Conservation (phyloP, 805 yeast species). For the Monosporozyma yasuniensis region DNA sequence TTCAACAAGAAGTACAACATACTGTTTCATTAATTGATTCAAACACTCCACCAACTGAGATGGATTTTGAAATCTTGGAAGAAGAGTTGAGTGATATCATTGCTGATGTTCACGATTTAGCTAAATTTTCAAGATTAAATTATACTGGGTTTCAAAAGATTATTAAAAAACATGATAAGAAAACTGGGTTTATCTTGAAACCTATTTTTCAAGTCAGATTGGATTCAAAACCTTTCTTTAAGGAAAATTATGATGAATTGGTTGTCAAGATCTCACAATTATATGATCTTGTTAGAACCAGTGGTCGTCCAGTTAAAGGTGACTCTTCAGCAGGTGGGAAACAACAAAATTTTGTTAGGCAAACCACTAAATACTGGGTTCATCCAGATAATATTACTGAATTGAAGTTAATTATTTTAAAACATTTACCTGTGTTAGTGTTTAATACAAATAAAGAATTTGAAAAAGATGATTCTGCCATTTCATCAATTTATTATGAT, state of each 20-base stretch:
- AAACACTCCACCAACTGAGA: constrained; percentile 45
- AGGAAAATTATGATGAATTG: constrained; percentile 83
- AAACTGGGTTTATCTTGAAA: constrained; percentile 66
- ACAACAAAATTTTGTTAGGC: constrained; percentile 96
- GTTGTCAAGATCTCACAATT: constrained; percentile 83
- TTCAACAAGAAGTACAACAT: constrained; percentile 61
- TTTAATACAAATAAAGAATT: constrained; percentile 94
- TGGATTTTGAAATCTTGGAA: constrained; percentile 65
- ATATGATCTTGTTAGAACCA: constrained; percentile 87
- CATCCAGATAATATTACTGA: constrained; percentile 98
- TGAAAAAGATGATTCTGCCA: constrained; percentile 89
- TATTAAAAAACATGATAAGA: constrained; percentile 92
- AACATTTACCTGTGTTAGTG: constrained; percentile 93
- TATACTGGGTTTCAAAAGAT: constrained; percentile 97
- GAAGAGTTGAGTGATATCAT: constrained; percentile 77
- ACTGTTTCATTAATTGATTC: constrained; percentile 51
- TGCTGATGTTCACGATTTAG: constrained; percentile 95
- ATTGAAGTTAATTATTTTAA: constrained; percentile 80
- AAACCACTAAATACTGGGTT: constrained; percentile 98
- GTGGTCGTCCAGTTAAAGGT: constrained; percentile 92
- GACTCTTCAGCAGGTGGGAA: constrained; percentile 97
- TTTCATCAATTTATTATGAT: constrained; percentile 93
- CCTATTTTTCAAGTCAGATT: constrained; percentile 91
- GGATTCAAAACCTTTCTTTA: constrained; percentile 90
- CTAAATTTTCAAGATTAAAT: constrained; percentile 85